Conservation (phyloP, 805 yeast species). For the Lipomyces spencermartinsiae region DNA sequence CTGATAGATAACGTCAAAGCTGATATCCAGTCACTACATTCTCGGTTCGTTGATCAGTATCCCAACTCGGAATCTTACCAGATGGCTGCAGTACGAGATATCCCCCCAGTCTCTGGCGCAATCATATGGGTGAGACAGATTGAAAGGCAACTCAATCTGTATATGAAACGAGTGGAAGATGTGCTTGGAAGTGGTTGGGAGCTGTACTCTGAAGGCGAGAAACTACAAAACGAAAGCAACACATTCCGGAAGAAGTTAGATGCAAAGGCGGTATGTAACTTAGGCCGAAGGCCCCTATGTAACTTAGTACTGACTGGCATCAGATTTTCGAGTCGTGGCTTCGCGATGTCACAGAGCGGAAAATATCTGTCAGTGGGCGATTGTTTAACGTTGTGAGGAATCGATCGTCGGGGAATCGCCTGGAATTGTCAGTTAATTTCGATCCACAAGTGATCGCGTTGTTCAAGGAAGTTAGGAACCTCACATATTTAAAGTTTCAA, state of each 20-base stretch:
- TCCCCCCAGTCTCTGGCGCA: constrained; percentile 56
- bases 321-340: constrained; percentile 59
- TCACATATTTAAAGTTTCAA: constrained; percentile 58
- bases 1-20: constrained; percentile 56
- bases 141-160: constrained; percentile 51
- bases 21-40: constrained; percentile 55
- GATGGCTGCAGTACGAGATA: constrained; percentile 52
- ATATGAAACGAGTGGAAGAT: constrained; percentile 55
- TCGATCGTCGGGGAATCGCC: constrained; percentile 38
- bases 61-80: constrained; percentile 44
- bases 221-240: constrained; percentile 58
- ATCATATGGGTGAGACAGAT: constrained; percentile 63
- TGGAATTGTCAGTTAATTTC: constrained; percentile 57
- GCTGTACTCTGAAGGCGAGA: constrained; percentile 68
- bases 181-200: constrained; percentile 69
- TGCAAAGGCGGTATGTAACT: constrained; percentile 42
- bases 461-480: constrained; percentile 60
- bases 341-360: constrained; percentile 39
- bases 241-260: constrained; percentile 57
- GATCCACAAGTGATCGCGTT: constrained; percentile 53
- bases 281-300: not conserved
- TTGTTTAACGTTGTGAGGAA: constrained; percentile 51
- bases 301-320: not conserved
- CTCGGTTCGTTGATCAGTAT: constrained; percentile 49
- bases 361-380: constrained; percentile 44